Evolutionary conservation across 2,329 filamentous ascomycete species (phyloP).

Genomic region (Blumeriella jaapii): DNA sequence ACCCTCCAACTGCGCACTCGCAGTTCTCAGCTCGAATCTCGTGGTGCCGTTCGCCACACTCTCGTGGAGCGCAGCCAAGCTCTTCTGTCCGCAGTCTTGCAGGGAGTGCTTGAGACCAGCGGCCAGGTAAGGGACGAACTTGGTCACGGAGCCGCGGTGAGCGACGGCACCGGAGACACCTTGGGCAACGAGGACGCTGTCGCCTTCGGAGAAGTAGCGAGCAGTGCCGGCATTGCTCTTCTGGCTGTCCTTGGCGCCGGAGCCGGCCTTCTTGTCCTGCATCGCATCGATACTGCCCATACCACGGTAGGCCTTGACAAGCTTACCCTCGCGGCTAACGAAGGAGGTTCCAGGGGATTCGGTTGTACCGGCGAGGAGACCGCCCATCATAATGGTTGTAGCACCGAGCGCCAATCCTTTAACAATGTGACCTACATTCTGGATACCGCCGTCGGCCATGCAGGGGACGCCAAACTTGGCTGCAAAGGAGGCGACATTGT

Average conservation of each 20-base stretch:
- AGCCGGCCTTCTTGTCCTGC: conserved; percentile 96
- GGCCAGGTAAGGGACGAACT: conserved; percentile 92
- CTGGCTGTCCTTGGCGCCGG: conserved; percentile 61
- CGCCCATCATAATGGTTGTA: conserved; percentile 98
- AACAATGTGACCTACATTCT: conserved; percentile 98
- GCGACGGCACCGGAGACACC: conserved; percentile 83
- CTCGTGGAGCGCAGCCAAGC: conserved; percentile 64
- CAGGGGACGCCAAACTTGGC: conserved; percentile 91
- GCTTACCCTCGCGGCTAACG: conserved; percentile 89
- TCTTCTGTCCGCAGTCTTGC: conserved; percentile 86
- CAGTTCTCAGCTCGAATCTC: conserved; percentile 87
- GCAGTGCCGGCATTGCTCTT: conserved; percentile 90
- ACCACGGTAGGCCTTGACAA: conserved; percentile 97
- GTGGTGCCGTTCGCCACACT: conserved; percentile 63
- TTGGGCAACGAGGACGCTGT: conserved; percentile 88
- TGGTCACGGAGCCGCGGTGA: conserved; percentile 74
- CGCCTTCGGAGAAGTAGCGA: conserved; percentile 95
- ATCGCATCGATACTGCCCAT: conserved; percentile 99
- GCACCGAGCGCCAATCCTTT: conserved; percentile 94
- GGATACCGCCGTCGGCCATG: conserved; percentile 94
- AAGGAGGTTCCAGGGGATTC: conserved; percentile 97
- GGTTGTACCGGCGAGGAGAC: conserved; percentile 89
- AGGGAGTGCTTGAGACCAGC: conserved; percentile 95
- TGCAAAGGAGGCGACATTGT: conserved; percentile 80
- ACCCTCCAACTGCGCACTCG: conserved; percentile 90